Evolutionary conservation across 148 eudicot genomes (phyloP), one percentile per base, ranked within the genome.

Genomic region (Camellia japonica): DNA sequence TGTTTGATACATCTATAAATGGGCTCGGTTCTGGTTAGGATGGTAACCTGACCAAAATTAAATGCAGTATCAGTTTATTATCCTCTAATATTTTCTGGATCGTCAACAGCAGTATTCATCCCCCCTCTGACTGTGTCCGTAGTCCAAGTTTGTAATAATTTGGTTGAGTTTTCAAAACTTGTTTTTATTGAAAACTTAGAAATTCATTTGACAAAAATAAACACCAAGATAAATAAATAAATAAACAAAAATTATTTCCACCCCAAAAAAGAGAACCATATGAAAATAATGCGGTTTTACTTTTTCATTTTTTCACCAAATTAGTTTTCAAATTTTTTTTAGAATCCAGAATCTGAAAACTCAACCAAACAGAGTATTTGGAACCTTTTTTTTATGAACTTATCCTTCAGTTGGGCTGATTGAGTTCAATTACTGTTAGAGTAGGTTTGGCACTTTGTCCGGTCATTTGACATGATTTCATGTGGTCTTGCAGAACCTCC

Each of bases 401-500:
- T 55, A 42, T 41, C 41, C 55, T 67, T 54, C 19, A 20, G 51
- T 47, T 13, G 1, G 38, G 18, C 41, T n/a, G 41, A 42, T 20
- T 54, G 7, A 46, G 44, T 78, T 69, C 15, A n/a, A 23, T 41
- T 42, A 19, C 16, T 38, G 43, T 71, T 69, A 42, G 15, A 41
- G 20, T 71, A 42, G 41, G 23, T 43, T 30, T 59, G 15, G 75
- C 43, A 69, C 16, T 43, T 68, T 42, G 71, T 77, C 70, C 65
- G 47, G 60, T 62, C 41, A 52, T 43, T 18, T 77, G 5, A 74
- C 43, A 62, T 59, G 56, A 20, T 75, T 56, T 75, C 38, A 6
- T 49, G 15, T 23, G 68, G 42, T 58, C 44, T 87, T 80, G 82
- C 90, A 95, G 99, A 95, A 84, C 80, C 85, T 61, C 97, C 99